A percentile compares a stretch with the other conserved stretches of the same genome.
phyloP scores from a whole-genome alignment of 441 rosid genomes.

The Sinapis alba region DNA sequence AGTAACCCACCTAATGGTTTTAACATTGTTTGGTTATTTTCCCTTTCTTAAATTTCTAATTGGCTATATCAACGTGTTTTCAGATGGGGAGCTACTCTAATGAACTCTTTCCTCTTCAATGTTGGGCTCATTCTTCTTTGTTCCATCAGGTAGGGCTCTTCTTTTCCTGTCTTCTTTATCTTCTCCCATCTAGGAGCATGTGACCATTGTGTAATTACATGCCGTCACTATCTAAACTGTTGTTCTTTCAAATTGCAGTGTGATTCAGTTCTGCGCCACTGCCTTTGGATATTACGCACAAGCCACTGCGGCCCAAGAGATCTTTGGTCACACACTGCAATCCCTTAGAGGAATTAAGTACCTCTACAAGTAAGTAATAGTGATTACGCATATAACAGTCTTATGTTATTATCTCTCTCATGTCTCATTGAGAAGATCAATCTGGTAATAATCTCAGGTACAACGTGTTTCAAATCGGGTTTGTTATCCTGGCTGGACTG shows the following conservation, averaged over 20 bases:
- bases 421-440: neutral
- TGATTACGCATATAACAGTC: neutral
- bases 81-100: conserved; percentile 99
- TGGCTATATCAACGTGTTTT: conserved; percentile 30
- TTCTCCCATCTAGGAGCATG: conserved; percentile 1
- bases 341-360: conserved; percentile 96
- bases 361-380: conserved; percentile 83
- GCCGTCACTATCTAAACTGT: conserved; percentile 11
- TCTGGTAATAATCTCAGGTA: conserved; percentile 56
- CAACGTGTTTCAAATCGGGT: conserved; percentile 93
- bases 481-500: conserved; percentile 81
- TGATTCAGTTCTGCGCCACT: conserved; percentile 95
- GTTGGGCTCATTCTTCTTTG: conserved; percentile 94
- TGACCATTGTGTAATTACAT: conserved; percentile 1
- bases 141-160: conserved; percentile 74
- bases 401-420: neutral
- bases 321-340: conserved; percentile 95
- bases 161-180: neutral
- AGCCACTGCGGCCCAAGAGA: conserved; percentile 99
- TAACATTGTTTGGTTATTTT: conserved; percentile 25
- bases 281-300: conserved; percentile 99
- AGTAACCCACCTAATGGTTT: conserved; percentile 52
- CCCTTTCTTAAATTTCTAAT: conserved; percentile 35
- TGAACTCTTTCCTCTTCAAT: conserved; percentile 99
- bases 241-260: conserved; percentile 55